Conservation (phyloP, 176 grass and related monocot genomes). For the Elaeis guineensis region DNA sequence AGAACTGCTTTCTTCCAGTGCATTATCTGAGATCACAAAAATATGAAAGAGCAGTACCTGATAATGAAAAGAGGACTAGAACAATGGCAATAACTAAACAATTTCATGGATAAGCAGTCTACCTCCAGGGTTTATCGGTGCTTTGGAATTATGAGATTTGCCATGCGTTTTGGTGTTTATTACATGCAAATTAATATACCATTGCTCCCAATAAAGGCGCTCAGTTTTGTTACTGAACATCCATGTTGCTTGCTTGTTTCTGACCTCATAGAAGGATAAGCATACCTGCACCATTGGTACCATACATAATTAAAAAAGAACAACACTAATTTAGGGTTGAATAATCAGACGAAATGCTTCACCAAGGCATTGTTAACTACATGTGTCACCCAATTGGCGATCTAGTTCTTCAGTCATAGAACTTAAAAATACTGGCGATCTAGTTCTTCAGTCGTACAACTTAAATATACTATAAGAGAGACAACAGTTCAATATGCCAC, state of each 20-base stretch:
- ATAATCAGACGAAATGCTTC: background rate
- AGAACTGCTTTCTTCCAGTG: constrained; percentile 58
- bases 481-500: no score
- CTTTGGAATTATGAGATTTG: constrained; percentile 57
- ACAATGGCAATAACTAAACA: background rate
- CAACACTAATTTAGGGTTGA: background rate
- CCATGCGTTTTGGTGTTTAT: constrained; percentile 43
- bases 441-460: no score
- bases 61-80: no score
- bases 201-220: constrained; percentile 81
- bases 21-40: constrained; percentile 38
- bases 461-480: no score
- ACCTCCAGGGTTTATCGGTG: constrained; percentile 41
- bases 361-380: no score
- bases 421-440: no score
- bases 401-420: no score
- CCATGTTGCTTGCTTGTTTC: constrained; percentile 73
- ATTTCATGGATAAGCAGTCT: constrained; percentile 8
- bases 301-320: constrained; percentile 8
- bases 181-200: constrained; percentile 75
- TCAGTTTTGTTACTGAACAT: constrained; percentile 68
- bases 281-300: constrained; percentile 40
- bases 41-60: constrained; percentile 2
- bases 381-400: no score
- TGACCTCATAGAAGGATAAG: constrained; percentile 78